Percentiles rank a stretch among this genome's conserved stretches.
Conservation (phyloP, 768 basidiomycete genomes). For the Auricularia sp. region DNA sequence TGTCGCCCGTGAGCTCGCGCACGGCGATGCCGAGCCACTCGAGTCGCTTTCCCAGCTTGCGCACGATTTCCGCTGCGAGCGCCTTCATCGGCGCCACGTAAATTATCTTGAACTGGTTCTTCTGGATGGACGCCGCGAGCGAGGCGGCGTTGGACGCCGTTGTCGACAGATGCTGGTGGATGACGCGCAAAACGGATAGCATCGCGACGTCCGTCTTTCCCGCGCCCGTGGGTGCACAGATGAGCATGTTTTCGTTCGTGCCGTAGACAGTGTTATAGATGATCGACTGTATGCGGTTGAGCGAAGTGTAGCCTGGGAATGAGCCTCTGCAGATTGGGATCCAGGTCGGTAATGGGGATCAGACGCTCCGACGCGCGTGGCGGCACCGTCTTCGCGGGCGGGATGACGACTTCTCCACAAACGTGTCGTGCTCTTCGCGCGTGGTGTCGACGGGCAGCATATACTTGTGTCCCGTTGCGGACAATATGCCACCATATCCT, state of each 20-base stretch:
- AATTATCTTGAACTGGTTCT: slow-evolving; percentile 84
- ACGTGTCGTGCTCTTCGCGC: slow-evolving; percentile 56
- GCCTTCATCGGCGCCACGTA: slow-evolving; percentile 99
- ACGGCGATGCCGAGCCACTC: slow-evolving; percentile 82
- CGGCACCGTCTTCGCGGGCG: slow-evolving; percentile 72
- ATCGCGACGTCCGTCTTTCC: slow-evolving; percentile 99
- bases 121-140: slow-evolving; percentile 41
- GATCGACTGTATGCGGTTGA: slow-evolving; percentile 94
- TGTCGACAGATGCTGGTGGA: slow-evolving; percentile 53
- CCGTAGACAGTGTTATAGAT: slow-evolving; percentile 87
- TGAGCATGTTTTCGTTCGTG: slow-evolving; percentile 93
- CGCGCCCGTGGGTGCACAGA: slow-evolving; percentile 97
- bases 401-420: slow-evolving; percentile 70
- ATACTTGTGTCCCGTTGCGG: slow-evolving; percentile 64
- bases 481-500: slow-evolving; percentile 52
- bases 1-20: slow-evolving; percentile 91
- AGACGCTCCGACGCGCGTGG: slow-evolving; percentile 61
- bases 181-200: slow-evolving; percentile 81
- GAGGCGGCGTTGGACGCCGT: slow-evolving; percentile 8
- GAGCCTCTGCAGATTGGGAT: slow-evolving; percentile 67
- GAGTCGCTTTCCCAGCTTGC: slow-evolving; percentile 83
- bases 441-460: slow-evolving; percentile 76
- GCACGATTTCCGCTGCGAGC: slow-evolving; percentile 86
- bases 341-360: slow-evolving; percentile 61
- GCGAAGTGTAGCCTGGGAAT: slow-evolving; percentile 73